phyloP scores from a whole-genome alignment of 257 asterid species.

The Capsicum baccatum region DNA sequence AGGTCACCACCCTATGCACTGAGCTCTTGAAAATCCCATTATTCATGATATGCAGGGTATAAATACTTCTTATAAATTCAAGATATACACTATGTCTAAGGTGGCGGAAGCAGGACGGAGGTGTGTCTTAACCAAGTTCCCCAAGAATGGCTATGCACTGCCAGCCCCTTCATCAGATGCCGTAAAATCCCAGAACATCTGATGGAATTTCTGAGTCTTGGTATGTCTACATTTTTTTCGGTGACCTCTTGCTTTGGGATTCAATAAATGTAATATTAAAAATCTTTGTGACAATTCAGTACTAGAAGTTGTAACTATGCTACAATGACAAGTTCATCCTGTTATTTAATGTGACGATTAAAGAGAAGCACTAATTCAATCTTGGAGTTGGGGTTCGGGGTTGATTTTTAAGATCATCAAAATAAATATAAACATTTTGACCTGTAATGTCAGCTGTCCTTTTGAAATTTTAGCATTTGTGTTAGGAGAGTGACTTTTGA shows the following conservation, averaged over 20 bases:
- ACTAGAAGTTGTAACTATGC: not conserved
- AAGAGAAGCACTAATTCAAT: not conserved
- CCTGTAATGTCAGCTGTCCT: not conserved
- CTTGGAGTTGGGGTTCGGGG: not conserved
- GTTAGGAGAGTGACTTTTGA: not conserved
- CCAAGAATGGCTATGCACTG: slow-evolving; percentile 52
- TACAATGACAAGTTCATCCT: not conserved
- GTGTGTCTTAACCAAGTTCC: slow-evolving; percentile 46
- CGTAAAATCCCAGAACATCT: slow-evolving; percentile 11
- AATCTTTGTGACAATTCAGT: not conserved
- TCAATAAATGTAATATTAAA: not conserved
- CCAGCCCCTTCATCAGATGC: slow-evolving; percentile 54
- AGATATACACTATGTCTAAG: too few relatives aligned
- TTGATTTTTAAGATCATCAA: slow-evolving; percentile 24
- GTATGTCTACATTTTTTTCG: slow-evolving; percentile 14
- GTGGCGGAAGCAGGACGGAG: too few relatives aligned
- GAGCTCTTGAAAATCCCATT: too few relatives aligned
- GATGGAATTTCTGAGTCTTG: slow-evolving; percentile 29
- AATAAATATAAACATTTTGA: not conserved
- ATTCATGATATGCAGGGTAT: too few relatives aligned
- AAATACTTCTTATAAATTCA: too few relatives aligned
- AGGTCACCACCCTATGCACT: too few relatives aligned
- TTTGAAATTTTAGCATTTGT: slow-evolving; percentile 18
- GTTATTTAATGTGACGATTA: not conserved
- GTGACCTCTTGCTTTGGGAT: slow-evolving; percentile 21